phyloP scores from a whole-genome alignment of 2,329 filamentous ascomycete species.

The Xylariaceae sp. region DNA sequence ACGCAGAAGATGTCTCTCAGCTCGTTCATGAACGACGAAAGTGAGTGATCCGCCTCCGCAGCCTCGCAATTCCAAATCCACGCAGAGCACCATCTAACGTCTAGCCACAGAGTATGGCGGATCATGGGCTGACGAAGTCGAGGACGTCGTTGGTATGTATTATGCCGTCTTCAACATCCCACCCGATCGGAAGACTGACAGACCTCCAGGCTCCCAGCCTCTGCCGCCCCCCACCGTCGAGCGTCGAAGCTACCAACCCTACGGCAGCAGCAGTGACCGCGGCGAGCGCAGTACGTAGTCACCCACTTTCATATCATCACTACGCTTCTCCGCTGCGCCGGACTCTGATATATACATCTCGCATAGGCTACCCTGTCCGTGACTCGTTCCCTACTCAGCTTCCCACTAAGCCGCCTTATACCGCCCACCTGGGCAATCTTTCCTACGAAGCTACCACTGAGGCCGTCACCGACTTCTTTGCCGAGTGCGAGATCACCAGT shows the following conservation, averaged over 20 bases:
- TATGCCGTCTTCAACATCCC: constrained; percentile 7
- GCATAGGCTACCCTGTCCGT: constrained; percentile 58
- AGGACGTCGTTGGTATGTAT: constrained; percentile 75
- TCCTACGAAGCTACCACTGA: constrained; percentile 88
- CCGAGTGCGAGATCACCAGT: constrained; percentile 78
- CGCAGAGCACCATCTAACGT: constrained; percentile 23
- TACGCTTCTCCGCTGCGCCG: neutral
- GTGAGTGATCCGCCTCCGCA: constrained; percentile 55
- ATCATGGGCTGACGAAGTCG: constrained; percentile 99
- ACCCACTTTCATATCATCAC: neutral
- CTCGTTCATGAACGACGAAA: constrained; percentile 89
- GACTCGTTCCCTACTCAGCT: constrained; percentile 72
- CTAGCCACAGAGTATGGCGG: constrained; percentile 53
- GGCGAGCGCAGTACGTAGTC: constrained; percentile 28
- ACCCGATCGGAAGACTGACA: constrained; percentile 23
- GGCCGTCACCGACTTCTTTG: constrained; percentile 83
- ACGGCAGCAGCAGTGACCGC: constrained; percentile 28
- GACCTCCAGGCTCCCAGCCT: constrained; percentile 51
- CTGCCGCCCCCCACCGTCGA: constrained; percentile 43
- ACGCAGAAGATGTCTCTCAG: constrained; percentile 96
- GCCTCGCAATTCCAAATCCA: constrained; percentile 15
- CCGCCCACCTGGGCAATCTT: constrained; percentile 92
- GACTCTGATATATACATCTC: neutral
- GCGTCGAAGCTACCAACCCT: constrained; percentile 18
- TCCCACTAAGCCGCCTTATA: constrained; percentile 89